A percentile compares a stretch with the other conserved stretches of the same genome.
Conservation (phyloP, 2,329 filamentous ascomycete species). For the Incumbomyces lentus region DNA sequence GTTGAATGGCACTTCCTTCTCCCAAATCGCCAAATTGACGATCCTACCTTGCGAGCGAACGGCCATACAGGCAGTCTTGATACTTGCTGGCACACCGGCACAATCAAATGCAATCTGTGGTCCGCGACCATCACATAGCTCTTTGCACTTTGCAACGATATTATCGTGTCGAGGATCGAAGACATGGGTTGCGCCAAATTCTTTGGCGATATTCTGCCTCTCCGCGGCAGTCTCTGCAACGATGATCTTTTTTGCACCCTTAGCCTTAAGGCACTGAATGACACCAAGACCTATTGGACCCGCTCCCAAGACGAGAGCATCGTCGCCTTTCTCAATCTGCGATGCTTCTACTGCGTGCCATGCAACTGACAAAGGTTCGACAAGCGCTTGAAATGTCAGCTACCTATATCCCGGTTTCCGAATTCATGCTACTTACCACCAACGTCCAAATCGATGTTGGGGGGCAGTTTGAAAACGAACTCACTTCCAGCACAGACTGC, state of each 20-base stretch:
- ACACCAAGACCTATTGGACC: constrained; percentile 54
- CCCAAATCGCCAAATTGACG: constrained; percentile 57
- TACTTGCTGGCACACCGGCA: constrained; percentile 47
- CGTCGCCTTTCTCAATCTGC: constrained; percentile 36
- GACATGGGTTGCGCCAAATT: constrained; percentile 47
- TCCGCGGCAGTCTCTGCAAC: constrained; percentile 45
- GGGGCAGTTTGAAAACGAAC: constrained; percentile 42
- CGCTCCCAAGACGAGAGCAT: constrained; percentile 48
- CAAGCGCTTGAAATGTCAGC: constrained; percentile 37
- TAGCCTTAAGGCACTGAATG: constrained; percentile 47
- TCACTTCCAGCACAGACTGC: constrained; percentile 42
- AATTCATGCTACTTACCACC: constrained; percentile 31
- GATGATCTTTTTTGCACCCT: constrained; percentile 45
- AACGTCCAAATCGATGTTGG: constrained; percentile 42
- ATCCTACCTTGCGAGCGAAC: constrained; percentile 47
- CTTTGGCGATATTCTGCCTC: constrained; percentile 41
- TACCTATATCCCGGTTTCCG: too few species aligned
- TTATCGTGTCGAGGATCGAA: constrained; percentile 42
- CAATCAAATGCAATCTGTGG: constrained; percentile 53
- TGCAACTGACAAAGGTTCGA: constrained; percentile 54
- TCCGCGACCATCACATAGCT: constrained; percentile 39
- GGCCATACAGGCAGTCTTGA: constrained; percentile 37
- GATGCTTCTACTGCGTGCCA: constrained; percentile 52
- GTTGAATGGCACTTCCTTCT: constrained; percentile 43
- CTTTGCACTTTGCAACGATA: constrained; percentile 35